Conservation (phyloP, 2,329 filamentous ascomycete species). For the Talaromyces verruculosus region DNA sequence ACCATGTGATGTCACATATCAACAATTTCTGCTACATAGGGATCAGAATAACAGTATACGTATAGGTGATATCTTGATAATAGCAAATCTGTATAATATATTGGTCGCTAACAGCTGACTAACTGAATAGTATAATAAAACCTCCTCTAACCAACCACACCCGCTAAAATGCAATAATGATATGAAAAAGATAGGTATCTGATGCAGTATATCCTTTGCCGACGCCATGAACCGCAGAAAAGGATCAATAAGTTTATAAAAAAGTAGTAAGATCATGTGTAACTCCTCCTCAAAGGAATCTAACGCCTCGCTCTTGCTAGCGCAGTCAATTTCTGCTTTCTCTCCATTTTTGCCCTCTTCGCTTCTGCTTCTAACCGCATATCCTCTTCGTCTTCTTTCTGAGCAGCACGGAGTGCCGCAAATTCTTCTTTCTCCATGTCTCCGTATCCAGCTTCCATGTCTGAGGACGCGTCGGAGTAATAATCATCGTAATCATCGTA, state of each 20-base stretch:
- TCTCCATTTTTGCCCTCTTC: slow-evolving; percentile 49
- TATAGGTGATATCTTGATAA: background rate
- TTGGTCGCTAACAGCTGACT: background rate
- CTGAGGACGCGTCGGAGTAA: slow-evolving; percentile 49
- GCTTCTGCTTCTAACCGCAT: slow-evolving; percentile 43
- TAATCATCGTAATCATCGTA: slow-evolving; percentile 43
- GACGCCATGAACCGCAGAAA: slow-evolving; percentile 27
- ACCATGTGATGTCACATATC: slow-evolving; percentile 20
- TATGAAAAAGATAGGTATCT: slow-evolving; percentile 16
- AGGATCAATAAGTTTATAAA: background rate
- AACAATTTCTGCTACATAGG: background rate
- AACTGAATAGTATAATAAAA: slow-evolving; percentile 10
- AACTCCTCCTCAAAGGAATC: background rate
- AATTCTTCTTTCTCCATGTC: slow-evolving; percentile 50
- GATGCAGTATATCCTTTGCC: slow-evolving; percentile 23
- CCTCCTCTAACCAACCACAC: slow-evolving; percentile 16
- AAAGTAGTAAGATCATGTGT: slow-evolving; percentile 24
- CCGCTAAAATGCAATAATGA: slow-evolving; percentile 22
- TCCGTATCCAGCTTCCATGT: slow-evolving; percentile 52
- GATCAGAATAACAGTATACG: too few relatives aligned
- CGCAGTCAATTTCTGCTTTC: slow-evolving; percentile 43
- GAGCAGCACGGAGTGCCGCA: slow-evolving; percentile 42
- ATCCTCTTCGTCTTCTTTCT: slow-evolving; percentile 50
- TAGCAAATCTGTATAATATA: background rate
- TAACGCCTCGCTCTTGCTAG: slow-evolving; percentile 39